Evolutionary conservation across 805 yeast genomes (phyloP).

Genomic region (Grigorovia humatica): DNA sequence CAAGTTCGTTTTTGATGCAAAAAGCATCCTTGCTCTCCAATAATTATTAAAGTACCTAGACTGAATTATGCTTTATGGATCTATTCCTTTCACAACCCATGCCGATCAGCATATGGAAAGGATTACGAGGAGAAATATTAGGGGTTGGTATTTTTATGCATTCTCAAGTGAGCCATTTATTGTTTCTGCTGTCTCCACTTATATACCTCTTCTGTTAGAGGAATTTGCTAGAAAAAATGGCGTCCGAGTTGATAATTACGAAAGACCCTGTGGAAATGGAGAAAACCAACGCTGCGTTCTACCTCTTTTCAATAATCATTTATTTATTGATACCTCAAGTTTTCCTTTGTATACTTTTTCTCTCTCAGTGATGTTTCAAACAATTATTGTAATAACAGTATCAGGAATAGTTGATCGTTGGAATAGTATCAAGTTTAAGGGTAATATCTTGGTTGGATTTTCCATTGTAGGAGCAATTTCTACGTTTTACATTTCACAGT

Average conservation of each 20-base stretch:
- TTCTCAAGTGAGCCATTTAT: slow-evolving; percentile 77
- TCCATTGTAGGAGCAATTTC: slow-evolving; percentile 50
- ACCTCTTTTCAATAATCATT: slow-evolving; percentile 32
- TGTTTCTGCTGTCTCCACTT: slow-evolving; percentile 70
- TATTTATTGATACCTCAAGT: slow-evolving; percentile 59
- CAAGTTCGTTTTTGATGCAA: no score
- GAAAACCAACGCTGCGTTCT: slow-evolving; percentile 36
- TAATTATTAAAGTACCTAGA: no score
- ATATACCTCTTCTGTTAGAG: slow-evolving; percentile 61
- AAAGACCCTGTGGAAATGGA: slow-evolving; percentile 39
- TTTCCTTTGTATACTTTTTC: slow-evolving; percentile 69
- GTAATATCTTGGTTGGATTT: slow-evolving; percentile 43
- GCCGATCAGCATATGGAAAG: slow-evolving; percentile 22
- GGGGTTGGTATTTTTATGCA: slow-evolving; percentile 61
- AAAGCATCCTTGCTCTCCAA: no score
- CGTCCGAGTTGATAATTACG: slow-evolving; percentile 48
- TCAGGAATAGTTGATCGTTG: slow-evolving; percentile 63
- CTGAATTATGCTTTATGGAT: no score
- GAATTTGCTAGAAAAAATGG: slow-evolving; percentile 67
- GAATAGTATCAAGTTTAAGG: slow-evolving; percentile 37
- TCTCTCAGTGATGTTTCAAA: slow-evolving; percentile 59
- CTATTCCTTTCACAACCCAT: neutral
- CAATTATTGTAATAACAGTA: slow-evolving; percentile 57
- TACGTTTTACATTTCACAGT: slow-evolving; percentile 37
- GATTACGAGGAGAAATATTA: slow-evolving; percentile 22